Percentiles rank a stretch among this genome's conserved stretches.
These are phyloP conservation scores for Corymbia citriodora DNA, from an alignment of 441 rosid species.

Conservation along the genomic window DNA sequence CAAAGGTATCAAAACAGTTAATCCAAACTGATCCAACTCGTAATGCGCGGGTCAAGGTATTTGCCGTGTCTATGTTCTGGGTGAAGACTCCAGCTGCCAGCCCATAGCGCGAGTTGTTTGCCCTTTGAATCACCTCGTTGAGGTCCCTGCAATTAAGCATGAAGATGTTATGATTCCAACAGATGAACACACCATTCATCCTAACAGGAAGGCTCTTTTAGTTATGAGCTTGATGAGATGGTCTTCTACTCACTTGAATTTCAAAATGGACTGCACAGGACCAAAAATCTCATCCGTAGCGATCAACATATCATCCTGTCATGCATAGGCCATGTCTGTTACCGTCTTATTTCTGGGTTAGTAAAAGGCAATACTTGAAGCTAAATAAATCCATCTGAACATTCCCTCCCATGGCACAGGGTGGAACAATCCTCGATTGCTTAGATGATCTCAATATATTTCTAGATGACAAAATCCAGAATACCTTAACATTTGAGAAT, in stretches of 20 bases:
- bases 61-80: conserved; percentile 60
- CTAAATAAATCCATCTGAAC: neutral
- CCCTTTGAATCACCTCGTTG: conserved; percentile 14
- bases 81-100: conserved; percentile 74
- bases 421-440: neutral
- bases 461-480: neutral
- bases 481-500: conserved; percentile 23
- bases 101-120: conserved; percentile 26
- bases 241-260: conserved; percentile 16
- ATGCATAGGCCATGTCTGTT: neutral
- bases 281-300: conserved; percentile 22
- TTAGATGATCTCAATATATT: neutral
- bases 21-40: conserved; percentile 66
- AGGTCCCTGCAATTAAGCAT: conserved; percentile 5
- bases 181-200: neutral
- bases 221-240: neutral
- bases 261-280: conserved; percentile 19
- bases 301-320: conserved; percentile 18
- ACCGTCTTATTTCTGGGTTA: neutral
- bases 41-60: conserved; percentile 49
- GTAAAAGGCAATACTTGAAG: neutral
- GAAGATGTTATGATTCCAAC: neutral
- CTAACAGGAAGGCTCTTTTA: neutral
- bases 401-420: neutral
- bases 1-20: conserved; percentile 55